Evolutionary conservation across 768 basidiomycete genomes (phyloP), one percentile per base, ranked within the genome.

Genomic region (Filobasidium floriforme): DNA sequence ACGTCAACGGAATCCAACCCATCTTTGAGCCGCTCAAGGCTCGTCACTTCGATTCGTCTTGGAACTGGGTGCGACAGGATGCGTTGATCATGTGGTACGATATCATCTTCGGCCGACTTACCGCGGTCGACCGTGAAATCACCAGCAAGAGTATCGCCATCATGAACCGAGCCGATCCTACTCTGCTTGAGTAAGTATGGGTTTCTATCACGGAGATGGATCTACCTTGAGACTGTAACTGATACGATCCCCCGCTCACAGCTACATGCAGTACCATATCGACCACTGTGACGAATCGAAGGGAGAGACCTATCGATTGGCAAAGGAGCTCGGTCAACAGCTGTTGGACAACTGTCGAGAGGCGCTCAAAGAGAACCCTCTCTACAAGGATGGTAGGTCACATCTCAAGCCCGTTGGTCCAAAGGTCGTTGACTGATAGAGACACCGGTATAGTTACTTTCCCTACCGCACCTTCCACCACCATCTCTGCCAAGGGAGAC

Each of bases 21-120:
- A 83, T 85, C 66, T 99, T 99, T 79, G 90, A 94, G 74, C 87
- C 90, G 1, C 83, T 97, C 73, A 98, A 99, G 80, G 96, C 93
- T 14, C 89, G 96, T 55, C 92, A 88, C 76, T 98, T 99, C 82
- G 93, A 98, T 77, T 98, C 94, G 1, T 92, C 89, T 7, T 99
- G 94, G 96, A 99, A 99, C 76, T 99, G 96, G 96, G 94, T 89
- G 54, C 88, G 94, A 67, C 96, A 99, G 81, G 93, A 96, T 68
- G 91, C 92, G 18, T 82, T 98, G 29, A 82, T 91, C 67, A 93
- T 99, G 91, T 98, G 87, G 81, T 97, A 93, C 80, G 94, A 98
- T 78, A 96, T 99, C 80, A 92, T 99, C 72, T 92, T 92, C 71
- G 96, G 96, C 59, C 87, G 88, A 54, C 85, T 96, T 63, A 92